Evolutionary conservation across 2,329 filamentous ascomycete genomes (phyloP).

Genomic region (Fusarium multiceps): DNA sequence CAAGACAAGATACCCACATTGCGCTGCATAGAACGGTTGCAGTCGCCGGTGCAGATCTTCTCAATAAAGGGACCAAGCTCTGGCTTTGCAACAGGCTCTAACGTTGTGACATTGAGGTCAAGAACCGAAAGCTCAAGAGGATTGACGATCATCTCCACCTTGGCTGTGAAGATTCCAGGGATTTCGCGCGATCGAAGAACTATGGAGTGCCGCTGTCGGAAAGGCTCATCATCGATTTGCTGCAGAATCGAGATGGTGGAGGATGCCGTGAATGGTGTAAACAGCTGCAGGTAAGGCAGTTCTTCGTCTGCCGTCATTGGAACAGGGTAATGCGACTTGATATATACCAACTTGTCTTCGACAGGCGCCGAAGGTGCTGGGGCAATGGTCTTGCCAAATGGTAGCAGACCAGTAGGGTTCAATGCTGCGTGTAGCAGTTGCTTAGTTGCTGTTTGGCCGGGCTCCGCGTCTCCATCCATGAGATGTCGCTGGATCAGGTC

Average conservation of each 20-base stretch:
- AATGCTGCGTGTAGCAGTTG: constrained; percentile 61
- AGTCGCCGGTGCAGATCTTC: constrained; percentile 53
- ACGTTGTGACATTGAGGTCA: constrained; percentile 62
- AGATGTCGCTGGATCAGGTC: constrained; percentile 55
- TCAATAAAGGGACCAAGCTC: constrained; percentile 69
- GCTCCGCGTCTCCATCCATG: constrained; percentile 50
- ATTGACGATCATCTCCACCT: constrained; percentile 68
- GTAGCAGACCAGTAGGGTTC: constrained; percentile 64
- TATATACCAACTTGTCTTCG: constrained; percentile 53
- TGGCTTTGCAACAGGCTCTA: constrained; percentile 67
- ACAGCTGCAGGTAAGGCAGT: constrained; percentile 75
- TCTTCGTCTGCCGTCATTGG: constrained; percentile 72
- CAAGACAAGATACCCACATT: constrained; percentile 72
- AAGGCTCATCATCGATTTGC: constrained; percentile 45
- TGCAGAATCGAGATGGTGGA: constrained; percentile 64
- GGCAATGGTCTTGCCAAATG: constrained; percentile 57
- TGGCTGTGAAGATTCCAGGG: constrained; percentile 67
- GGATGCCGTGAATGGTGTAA: constrained; percentile 73
- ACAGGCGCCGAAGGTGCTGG: constrained; percentile 42
- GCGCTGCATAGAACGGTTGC: constrained; percentile 59
- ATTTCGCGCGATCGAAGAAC: constrained; percentile 56
- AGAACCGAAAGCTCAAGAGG: constrained; percentile 63
- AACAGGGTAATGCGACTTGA: constrained; percentile 72
- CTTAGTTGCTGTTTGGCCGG: constrained; percentile 48
- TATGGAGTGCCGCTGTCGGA: constrained; percentile 68